These are phyloP conservation scores for Metschnikowia orientalis DNA, from an alignment of 805 yeast species.

Conservation along the genomic window DNA sequence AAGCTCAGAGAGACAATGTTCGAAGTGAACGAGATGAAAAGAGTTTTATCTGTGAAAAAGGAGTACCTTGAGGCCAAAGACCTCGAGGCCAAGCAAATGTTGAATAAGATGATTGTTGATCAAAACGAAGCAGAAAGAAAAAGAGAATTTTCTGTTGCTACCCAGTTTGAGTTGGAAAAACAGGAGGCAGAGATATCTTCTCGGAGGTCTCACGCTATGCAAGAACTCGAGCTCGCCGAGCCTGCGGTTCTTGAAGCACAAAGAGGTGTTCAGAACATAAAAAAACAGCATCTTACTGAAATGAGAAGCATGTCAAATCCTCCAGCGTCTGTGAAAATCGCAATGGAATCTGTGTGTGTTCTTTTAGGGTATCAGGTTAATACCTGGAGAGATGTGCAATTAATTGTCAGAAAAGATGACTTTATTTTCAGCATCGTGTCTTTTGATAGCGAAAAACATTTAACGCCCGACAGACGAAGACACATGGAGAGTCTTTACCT, in stretches of 20 bases:
- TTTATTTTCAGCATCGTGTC: constrained; percentile 78
- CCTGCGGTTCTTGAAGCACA: constrained; percentile 85
- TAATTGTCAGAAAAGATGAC: constrained; percentile 77
- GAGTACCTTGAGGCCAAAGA: constrained; percentile 51
- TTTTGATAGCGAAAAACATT: constrained; percentile 58
- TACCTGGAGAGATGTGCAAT: constrained; percentile 80
- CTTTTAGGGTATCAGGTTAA: constrained; percentile 66
- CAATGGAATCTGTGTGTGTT: constrained; percentile 83
- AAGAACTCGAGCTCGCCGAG: constrained; percentile 70
- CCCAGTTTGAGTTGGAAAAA: constrained; percentile 61
- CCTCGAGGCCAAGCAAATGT: constrained; percentile 62
- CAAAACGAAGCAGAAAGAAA: constrained; percentile 92
- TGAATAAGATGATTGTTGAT: constrained; percentile 70
- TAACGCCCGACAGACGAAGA: constrained; percentile 49
- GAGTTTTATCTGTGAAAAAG: constrained; percentile 51
- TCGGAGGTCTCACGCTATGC: constrained; percentile 51
- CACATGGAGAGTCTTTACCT: constrained; percentile 60
- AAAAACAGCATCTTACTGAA: constrained; percentile 88
- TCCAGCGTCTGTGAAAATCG: constrained; percentile 78
- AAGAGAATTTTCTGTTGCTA: constrained; percentile 76
- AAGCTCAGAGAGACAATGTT: constrained; percentile 72
- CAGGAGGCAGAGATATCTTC: constrained; percentile 60
- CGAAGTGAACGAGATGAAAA: constrained; percentile 58
- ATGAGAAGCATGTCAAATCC: constrained; percentile 86
- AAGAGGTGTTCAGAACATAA: constrained; percentile 84